Base-by-base conservation (phyloP, 1,284 basidiomycete genomes). In the Puccinia horiana region DNA sequence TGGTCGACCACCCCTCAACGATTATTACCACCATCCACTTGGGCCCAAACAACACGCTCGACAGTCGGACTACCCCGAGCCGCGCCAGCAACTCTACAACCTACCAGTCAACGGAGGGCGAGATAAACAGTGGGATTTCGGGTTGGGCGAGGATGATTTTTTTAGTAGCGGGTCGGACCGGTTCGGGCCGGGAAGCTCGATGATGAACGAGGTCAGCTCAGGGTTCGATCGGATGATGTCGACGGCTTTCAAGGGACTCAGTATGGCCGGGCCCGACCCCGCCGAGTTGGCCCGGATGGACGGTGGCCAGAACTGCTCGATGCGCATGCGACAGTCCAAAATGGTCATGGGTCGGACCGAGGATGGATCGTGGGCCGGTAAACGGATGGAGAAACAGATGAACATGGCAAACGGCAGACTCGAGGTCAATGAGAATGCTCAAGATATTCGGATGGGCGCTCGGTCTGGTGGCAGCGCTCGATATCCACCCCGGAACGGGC, bases 351-450 rank as follows among this genome's bases (percentile, higher is more conserved):
- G 78, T 20, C 69, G 67, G 16, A 81, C 65, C 26, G 35, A 73
- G 44, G 78, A 81, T 44, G 78, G 78, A 6, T 73, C 67, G 3
- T 81, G 78, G 78, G 54, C 78, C 12, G 78, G 78, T 8, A 69
- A 81, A 63, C 52, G 67, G 29, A 42, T 73, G 67, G 69, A 81
- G 42, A 81, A 81, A 63, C 78, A 81, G 32, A 81, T 81, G 78
- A 56, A 70, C n/a, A 56, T 81, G 52, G 47, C 69, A 6, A 63
- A 81, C 67, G 78, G 78, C 23, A 42, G 54, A n/a, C 54, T 81
- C 40, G 78, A 81, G 29, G 52, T 81, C 18, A 63, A 56, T 47
- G 78, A 81, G 35, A 81, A 81, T 26, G 78, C 63, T 26, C 78
- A 81, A 37, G 78, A 81, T 26, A 72, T 81, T 29, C 42, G 54